Conservation (phyloP, 2,329 filamentous ascomycete species). For the Alternaria viburni region DNA sequence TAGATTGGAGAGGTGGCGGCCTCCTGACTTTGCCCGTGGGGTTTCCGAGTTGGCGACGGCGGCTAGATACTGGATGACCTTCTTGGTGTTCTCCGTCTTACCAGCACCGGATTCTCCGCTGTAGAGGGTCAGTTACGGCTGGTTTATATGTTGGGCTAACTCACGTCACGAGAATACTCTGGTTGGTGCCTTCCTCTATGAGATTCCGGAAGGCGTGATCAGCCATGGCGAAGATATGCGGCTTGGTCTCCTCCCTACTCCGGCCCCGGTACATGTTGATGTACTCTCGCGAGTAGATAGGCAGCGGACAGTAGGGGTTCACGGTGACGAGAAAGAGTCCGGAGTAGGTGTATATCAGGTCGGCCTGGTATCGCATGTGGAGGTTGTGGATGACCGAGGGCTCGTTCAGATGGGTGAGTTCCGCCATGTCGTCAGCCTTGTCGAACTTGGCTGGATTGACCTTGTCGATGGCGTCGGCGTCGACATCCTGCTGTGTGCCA, state of each 20-base stretch:
- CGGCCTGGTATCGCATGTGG: constrained; percentile 90
- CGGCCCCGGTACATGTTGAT: constrained; percentile 97
- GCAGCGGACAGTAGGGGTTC: constrained; percentile 92
- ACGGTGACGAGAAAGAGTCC: constrained; percentile 96
- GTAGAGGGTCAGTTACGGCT: constrained; percentile 21
- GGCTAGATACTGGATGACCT: constrained; percentile 97
- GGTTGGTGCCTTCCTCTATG: constrained; percentile 92
- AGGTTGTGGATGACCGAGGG: constrained; percentile 97
- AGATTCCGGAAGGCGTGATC: constrained; percentile 96
- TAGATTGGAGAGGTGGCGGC: constrained; percentile 77
- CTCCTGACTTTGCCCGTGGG: constrained; percentile 64
- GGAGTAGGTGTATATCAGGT: constrained; percentile 97
- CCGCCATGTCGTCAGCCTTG: constrained; percentile 99
- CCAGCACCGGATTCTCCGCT: constrained; percentile 93
- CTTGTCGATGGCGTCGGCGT: constrained; percentile 89
- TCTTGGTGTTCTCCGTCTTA: constrained; percentile 99
- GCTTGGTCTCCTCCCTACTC: constrained; percentile 89
- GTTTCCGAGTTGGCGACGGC: constrained; percentile 88
- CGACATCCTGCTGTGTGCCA: constrained; percentile 90
- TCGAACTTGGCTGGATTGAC: constrained; percentile 99
- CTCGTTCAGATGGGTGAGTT: constrained; percentile 96
- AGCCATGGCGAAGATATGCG: constrained; percentile 97
- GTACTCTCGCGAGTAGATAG: constrained; percentile 96
- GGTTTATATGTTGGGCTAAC: constrained; percentile 27
- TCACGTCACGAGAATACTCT: constrained; percentile 92